Conservation (phyloP, 148 eudicot species). For the Simmondsia chinensis region DNA sequence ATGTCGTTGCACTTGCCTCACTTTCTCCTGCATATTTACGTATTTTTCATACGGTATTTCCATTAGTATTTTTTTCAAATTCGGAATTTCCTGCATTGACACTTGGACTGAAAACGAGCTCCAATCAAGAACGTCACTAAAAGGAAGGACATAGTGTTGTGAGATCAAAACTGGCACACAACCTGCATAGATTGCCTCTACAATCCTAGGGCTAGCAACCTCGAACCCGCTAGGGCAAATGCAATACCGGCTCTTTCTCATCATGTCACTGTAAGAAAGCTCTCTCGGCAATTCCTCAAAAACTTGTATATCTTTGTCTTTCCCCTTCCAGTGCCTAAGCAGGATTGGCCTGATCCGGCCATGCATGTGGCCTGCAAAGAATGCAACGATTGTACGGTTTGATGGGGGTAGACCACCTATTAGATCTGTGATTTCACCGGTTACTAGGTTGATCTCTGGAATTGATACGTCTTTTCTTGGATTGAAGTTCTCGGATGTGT, state of each 20-base stretch:
- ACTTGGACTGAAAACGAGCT: slow-evolving; percentile 46
- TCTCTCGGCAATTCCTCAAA: slow-evolving; percentile 33
- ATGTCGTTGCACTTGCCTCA: slow-evolving; percentile 60
- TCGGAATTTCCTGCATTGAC: slow-evolving; percentile 40
- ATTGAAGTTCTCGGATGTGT: slow-evolving; percentile 74
- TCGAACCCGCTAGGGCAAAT: slow-evolving; percentile 85
- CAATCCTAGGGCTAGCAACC: slow-evolving; percentile 84
- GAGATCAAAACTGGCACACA: slow-evolving; percentile 83
- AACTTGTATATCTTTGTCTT: slow-evolving; percentile 41
- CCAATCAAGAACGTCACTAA: slow-evolving; percentile 85
- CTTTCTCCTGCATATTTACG: slow-evolving; percentile 28
- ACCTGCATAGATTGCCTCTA: slow-evolving; percentile 69
- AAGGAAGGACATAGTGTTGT: slow-evolving; percentile 54
- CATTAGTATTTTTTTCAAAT: slow-evolving; percentile 52
- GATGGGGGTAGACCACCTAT: slow-evolving; percentile 23
- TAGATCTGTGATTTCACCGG: slow-evolving; percentile 22
- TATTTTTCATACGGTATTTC: slow-evolving; percentile 42
- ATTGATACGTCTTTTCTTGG: slow-evolving; percentile 66
- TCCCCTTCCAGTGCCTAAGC: slow-evolving; percentile 50
- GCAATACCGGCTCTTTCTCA: slow-evolving; percentile 60
- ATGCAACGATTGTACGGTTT: slow-evolving; percentile 46
- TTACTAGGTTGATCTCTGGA: slow-evolving; percentile 63
- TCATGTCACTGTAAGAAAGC: slow-evolving; percentile 44
- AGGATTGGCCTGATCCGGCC: slow-evolving; percentile 46
- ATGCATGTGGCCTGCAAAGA: slow-evolving; percentile 61